A percentile compares a stretch with the other conserved stretches of the same genome.
Conservation (phyloP, 495 filamentous ascomycete species). For the Hypoxylon fuscum region DNA sequence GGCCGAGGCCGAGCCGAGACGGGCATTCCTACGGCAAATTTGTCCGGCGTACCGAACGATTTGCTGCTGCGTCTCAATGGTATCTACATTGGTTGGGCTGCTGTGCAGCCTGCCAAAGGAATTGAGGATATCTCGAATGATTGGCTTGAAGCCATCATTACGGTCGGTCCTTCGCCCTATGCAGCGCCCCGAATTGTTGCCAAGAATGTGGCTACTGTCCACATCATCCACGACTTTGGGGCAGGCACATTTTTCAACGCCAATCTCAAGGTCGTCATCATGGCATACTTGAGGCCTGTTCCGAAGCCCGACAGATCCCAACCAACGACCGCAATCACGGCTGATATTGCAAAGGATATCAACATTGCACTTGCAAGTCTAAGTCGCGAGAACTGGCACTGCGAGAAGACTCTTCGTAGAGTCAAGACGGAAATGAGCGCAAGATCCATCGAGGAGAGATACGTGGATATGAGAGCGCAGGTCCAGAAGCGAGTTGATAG, state of each 20-base stretch:
- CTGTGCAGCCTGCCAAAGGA: slow-evolving; percentile 44
- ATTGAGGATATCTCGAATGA: slow-evolving; percentile 23
- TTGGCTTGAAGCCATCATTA: slow-evolving; percentile 66
- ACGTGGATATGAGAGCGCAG: slow-evolving; percentile 48
- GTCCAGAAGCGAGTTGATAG: slow-evolving; percentile 62
- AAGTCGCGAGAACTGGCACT: slow-evolving; percentile 62
- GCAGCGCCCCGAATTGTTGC: slow-evolving; percentile 50
- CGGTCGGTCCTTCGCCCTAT: slow-evolving; percentile 54
- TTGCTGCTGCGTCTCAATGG: slow-evolving; percentile 62
- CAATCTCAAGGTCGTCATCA: slow-evolving; percentile 60
- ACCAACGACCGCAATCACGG: slow-evolving; percentile 50
- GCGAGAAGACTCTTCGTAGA: slow-evolving; percentile 45
- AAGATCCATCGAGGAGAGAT: slow-evolving; percentile 48
- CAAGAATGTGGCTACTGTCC: slow-evolving; percentile 50
- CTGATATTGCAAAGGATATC: slow-evolving; percentile 60
- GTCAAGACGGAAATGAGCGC: slow-evolving; percentile 40
- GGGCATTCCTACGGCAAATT: slow-evolving; percentile 50
- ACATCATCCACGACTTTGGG: slow-evolving; percentile 60
- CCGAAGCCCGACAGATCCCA: slow-evolving; percentile 46
- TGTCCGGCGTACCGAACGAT: slow-evolving; percentile 55
- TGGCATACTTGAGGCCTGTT: slow-evolving; percentile 62
- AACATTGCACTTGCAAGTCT: slow-evolving; percentile 60
- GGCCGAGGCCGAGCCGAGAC: slow-evolving; percentile 44
- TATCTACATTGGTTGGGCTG: slow-evolving; percentile 71
- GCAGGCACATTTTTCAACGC: slow-evolving; percentile 44